Conservation (phyloP, 2,329 filamentous ascomycete genomes). For the Botrytis sinoallii region DNA sequence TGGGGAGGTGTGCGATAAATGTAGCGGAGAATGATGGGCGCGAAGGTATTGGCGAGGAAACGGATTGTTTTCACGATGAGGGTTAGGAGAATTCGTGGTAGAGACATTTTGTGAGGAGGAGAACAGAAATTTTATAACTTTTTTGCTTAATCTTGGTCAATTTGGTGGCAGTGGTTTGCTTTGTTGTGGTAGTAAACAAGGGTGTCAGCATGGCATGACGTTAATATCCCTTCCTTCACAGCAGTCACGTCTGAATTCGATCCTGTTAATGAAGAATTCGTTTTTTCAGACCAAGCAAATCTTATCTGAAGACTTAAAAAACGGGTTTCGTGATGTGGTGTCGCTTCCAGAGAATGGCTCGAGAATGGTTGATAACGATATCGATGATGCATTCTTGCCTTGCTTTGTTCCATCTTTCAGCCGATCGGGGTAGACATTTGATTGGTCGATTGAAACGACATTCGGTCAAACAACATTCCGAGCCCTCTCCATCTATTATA, state of each 20-base stretch:
- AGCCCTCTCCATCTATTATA: neutral
- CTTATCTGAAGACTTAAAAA: neutral
- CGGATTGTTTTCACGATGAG: conserved; percentile 12
- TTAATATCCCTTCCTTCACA: neutral
- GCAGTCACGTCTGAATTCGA: neutral
- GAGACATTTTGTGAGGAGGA: neutral
- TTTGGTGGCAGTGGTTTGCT: neutral
- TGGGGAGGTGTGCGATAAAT: neutral
- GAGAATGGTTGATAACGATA: neutral
- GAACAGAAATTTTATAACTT: neutral
- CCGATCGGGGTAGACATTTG: too few relatives aligned
- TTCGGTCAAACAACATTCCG: neutral
- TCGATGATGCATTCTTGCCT: neutral
- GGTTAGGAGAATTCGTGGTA: conserved; percentile 13
- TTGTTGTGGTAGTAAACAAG: neutral
- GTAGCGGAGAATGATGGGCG: conserved; percentile 8
- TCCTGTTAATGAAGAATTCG: neutral
- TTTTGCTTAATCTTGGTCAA: neutral
- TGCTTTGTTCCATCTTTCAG: neutral
- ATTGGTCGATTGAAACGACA: neutral
- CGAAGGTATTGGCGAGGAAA: conserved; percentile 7
- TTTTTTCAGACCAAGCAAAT: neutral
- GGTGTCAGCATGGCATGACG: neutral
- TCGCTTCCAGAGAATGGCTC: neutral
- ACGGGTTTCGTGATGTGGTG: neutral